Base-by-base conservation (phyloP, 108 stramenopile genomes). In the Bacterosira constricta region DNA sequence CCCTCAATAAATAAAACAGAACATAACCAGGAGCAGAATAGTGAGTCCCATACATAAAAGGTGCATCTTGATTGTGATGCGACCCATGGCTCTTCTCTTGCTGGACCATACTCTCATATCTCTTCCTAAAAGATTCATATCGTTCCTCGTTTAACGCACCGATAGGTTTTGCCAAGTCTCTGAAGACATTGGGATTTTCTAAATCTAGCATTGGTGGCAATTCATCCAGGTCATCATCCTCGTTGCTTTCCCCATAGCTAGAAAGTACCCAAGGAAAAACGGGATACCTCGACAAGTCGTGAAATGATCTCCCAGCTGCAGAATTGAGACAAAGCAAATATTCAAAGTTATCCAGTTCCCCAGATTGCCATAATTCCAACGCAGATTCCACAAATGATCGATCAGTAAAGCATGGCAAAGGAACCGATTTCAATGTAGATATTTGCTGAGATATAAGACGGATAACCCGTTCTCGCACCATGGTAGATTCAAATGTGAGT, bases 1-100 rank as follows among this genome's bases (percentile, higher is more conserved):
- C 84, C 57, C 99, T 81, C 51, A 99, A 88, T 69, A 99, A 78
- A 72, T 94, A 99, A 81, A 90, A 99, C 57, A 99, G 69, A n/a
- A 98, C 97, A 73, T 98, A 99, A n/a, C 95, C 98, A 35, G 97
- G 96, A 26, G 97, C 93, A 9, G 88, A 90, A 79, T 97, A 99
- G 76, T 99, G 90, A 23, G 98, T 97, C 18, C 98, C 98, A 75
- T 96, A 98, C 73, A 98, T 80, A 58, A 98, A 97, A 6, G 90
- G 83, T 10, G 86, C 83, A 46, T 85, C 87, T 20, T 44, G 57
- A 53, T 66, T 37, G 32, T 50, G 50, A 27, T 71, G 39, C 54
- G 56, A 27, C 55, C 42, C 30, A 6, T 49, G 46, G 35, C 41
- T 31, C 30, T 70, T 66, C 46, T 75, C 74, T 52, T 83, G 77